These are phyloP conservation scores for Neofusicoccum parvum DNA, from an alignment of 2,329 filamentous ascomycete genomes.

Conservation along the genomic window DNA sequence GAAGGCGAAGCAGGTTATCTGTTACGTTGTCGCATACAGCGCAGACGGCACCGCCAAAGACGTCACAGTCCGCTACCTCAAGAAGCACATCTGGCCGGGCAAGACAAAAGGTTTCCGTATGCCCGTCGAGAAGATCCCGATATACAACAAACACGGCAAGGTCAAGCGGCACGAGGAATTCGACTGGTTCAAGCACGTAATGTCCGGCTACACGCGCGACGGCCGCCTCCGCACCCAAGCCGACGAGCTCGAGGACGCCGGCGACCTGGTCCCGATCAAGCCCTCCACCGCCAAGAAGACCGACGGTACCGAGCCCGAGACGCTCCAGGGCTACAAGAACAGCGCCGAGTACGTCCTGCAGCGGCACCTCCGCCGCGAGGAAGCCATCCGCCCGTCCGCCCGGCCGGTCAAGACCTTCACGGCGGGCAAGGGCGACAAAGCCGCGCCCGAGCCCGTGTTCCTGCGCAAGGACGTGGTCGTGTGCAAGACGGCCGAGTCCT, in stretches of 20 bases:
- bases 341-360: conserved; percentile 84
- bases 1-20: conserved; percentile 83
- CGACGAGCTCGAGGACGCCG: conserved; percentile 78
- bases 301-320: conserved; percentile 66
- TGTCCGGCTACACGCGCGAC: conserved; percentile 70
- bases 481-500: conserved; percentile 91
- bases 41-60: conserved; percentile 89
- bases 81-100: conserved; percentile 77
- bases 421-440: conserved; percentile 71
- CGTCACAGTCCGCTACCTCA: conserved; percentile 88
- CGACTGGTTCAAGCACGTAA: conserved; percentile 85
- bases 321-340: conserved; percentile 83
- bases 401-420: conserved; percentile 74
- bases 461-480: conserved; percentile 75
- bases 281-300: conserved; percentile 65
- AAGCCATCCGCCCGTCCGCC: conserved; percentile 74
- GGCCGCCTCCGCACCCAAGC: conserved; percentile 62
- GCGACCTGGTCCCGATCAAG: conserved; percentile 72
- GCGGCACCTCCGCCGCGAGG: conserved; percentile 86
- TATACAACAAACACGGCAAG: conserved; percentile 77
- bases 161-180: conserved; percentile 74
- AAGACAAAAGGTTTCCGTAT: conserved; percentile 86
- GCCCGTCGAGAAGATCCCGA: conserved; percentile 74
- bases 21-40: conserved; percentile 83
- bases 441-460: conserved; percentile 79